A percentile compares a stretch with the other conserved stretches of the same genome.
phyloP scores from a whole-genome alignment of 495 filamentous ascomycete genomes.

The Trichoderma virens region DNA sequence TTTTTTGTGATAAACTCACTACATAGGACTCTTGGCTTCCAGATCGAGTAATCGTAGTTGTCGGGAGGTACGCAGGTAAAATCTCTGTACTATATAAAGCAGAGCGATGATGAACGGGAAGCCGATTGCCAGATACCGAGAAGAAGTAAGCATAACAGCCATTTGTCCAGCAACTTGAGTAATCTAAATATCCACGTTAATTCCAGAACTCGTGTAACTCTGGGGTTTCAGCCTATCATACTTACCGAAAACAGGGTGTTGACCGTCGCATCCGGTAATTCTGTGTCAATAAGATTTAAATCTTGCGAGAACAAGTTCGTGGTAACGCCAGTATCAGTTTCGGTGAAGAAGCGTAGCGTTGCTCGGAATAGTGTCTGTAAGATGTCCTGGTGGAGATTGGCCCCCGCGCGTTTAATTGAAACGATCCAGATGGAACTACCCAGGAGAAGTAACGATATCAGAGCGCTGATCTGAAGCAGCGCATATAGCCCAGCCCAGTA shows the following conservation, averaged over 20 bases:
- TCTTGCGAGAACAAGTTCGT: conserved; percentile 42
- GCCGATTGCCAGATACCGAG: conserved; percentile 22
- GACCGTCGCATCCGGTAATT: conserved; percentile 19
- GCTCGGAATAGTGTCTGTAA: conserved; percentile 20
- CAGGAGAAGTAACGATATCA: conserved; percentile 15
- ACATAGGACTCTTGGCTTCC: conserved; percentile 41
- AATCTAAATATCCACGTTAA: no score
- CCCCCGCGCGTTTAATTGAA: conserved; percentile 16
- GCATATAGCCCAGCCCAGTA: conserved; percentile 22
- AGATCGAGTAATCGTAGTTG: conserved; percentile 52
- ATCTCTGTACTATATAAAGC: conserved; percentile 48
- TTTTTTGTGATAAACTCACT: conserved; percentile 5
- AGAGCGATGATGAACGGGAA: conserved; percentile 20
- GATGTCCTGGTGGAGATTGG: conserved; percentile 21
- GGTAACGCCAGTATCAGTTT: conserved; percentile 34
- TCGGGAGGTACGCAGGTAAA: conserved; percentile 54
- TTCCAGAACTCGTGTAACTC: no score
- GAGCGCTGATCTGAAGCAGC: conserved; percentile 19
- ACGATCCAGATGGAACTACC: conserved; percentile 14
- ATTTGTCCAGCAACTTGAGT: conserved; percentile 19
- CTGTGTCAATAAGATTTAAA: conserved; percentile 35
- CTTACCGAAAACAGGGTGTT: conserved; percentile 23
- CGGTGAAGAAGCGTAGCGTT: conserved; percentile 32
- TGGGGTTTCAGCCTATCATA: neutral
- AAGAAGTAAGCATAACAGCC: conserved; percentile 24